phyloP scores from a whole-genome alignment of 129 eudicot genomes.

The Flaveria sonorensis region DNA sequence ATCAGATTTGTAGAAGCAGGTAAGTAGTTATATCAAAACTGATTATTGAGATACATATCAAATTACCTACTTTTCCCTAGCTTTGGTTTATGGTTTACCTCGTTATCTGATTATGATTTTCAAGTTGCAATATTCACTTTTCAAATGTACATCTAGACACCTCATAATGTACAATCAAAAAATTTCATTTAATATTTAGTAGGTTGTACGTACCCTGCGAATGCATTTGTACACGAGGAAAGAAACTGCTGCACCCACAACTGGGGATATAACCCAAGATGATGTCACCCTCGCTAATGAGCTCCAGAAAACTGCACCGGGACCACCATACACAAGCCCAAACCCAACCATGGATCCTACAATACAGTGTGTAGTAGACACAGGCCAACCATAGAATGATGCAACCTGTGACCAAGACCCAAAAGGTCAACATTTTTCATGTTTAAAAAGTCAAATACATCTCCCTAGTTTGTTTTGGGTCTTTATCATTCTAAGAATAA shows the following conservation, averaged over 20 bases:
- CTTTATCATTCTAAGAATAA: neutral
- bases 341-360: conserved; percentile 99
- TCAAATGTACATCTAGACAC: neutral
- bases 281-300: conserved; percentile 92
- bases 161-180: neutral
- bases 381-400: conserved; percentile 91
- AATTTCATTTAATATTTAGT: neutral
- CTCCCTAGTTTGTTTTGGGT: neutral
- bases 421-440: conserved; percentile 20
- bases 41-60: neutral
- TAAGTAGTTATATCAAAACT: neutral
- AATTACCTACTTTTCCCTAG: neutral
- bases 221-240: conserved; percentile 97
- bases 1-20: neutral
- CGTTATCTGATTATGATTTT: neutral
- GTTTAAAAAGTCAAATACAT: conserved; percentile 12
- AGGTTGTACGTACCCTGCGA: conserved; percentile 73
- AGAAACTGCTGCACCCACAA: conserved; percentile 77
- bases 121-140: neutral
- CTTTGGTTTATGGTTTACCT: neutral
- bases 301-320: conserved; percentile 92
- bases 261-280: conserved; percentile 92
- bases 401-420: conserved; percentile 70
- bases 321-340: conserved; percentile 90
- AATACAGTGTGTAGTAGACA: conserved; percentile 95